Conservation (phyloP, 768 basidiomycete species). For the Trametes cingulata region DNA sequence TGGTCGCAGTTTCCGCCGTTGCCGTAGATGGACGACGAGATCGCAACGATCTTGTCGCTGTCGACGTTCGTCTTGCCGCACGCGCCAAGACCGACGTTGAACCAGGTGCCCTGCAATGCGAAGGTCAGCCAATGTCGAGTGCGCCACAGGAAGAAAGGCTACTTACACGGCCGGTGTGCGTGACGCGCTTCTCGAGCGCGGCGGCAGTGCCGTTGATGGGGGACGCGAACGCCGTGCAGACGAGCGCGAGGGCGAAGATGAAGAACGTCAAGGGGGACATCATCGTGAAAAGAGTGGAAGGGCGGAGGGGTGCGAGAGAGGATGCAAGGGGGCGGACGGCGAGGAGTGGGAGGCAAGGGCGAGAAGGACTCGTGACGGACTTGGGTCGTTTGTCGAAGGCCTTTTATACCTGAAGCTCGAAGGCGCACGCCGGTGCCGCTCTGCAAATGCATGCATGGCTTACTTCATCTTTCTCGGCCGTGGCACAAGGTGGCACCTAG, state of each 20-base stretch:
- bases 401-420: constrained; percentile 27
- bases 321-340: constrained; percentile 22
- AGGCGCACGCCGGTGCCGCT: constrained; percentile 2
- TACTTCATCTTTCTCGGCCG: constrained; percentile 13
- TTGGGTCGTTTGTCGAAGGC: not conserved
- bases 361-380: constrained; percentile 29
- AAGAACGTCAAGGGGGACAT: constrained; percentile 44
- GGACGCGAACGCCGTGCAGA: constrained; percentile 45
- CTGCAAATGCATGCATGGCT: constrained; percentile 16
- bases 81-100: constrained; percentile 58
- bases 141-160: not conserved
- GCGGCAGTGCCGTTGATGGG: constrained; percentile 43
- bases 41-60: constrained; percentile 61
- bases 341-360: constrained; percentile 27
- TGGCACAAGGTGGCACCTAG: not conserved
- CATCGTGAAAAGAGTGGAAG: constrained; percentile 33
- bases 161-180: constrained; percentile 59
- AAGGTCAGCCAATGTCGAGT: not conserved
- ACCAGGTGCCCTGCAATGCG: constrained; percentile 63
- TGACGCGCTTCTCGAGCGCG: constrained; percentile 51
- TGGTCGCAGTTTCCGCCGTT: constrained; percentile 60
- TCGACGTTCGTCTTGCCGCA: constrained; percentile 56
- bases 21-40: constrained; percentile 55
- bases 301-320: constrained; percentile 15
- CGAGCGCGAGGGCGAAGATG: constrained; percentile 41